Evolutionary conservation across 2,329 filamentous ascomycete species (phyloP), one percentile per base, ranked within the genome.

Genomic region (Lasiodiplodia citricola): DNA sequence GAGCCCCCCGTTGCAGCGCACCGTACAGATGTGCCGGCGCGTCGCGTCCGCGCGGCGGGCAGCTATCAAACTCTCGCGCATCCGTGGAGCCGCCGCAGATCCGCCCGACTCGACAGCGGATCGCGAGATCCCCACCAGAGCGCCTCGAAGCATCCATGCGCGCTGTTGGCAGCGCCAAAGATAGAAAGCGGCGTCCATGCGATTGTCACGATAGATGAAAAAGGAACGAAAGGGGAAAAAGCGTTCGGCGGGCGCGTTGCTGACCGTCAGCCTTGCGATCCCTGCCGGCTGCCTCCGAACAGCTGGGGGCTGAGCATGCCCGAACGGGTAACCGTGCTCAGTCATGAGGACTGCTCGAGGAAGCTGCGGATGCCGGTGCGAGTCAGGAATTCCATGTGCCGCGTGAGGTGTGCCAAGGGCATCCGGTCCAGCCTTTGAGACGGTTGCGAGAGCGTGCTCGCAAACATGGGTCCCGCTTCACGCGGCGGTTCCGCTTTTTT

Each of bases 31-130:
- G 23, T 62, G 58, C 58, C 58, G 41, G 44, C 60, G 60, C 60
- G 23, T 64, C 60, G 60, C 60, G 44, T 51, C 47, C 28, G 23
- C 44, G 21, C n/a, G 11, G 41, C 57, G 57, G 57, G 57, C 57
- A 62, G 57, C 57, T 62, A 62, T 62, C 57, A 62, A 50, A 62
- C 28, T 64, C 60, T 38, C 16, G 60, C 60, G 25, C 60, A 64
- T 64, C 60, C 60, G 60, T 52, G 44, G 60, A 64, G 44, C 60
- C 60, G 58, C 58, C 57, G 60, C 44, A 60, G 56, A 60, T 60
- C 56, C 35, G n/a, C 13, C n/a, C 37, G 54, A 35, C 56, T 44
- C 56, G 41, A 31, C 60, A 63, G 60, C 44, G 52, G 60, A 64
- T 63, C 58, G 8, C 25, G 25, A 35, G 18, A 57, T 57, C 35